These are phyloP conservation scores for Bocquillonia castaneifolia DNA, from an alignment of 441 rosid genomes.

Conservation along the genomic window DNA sequence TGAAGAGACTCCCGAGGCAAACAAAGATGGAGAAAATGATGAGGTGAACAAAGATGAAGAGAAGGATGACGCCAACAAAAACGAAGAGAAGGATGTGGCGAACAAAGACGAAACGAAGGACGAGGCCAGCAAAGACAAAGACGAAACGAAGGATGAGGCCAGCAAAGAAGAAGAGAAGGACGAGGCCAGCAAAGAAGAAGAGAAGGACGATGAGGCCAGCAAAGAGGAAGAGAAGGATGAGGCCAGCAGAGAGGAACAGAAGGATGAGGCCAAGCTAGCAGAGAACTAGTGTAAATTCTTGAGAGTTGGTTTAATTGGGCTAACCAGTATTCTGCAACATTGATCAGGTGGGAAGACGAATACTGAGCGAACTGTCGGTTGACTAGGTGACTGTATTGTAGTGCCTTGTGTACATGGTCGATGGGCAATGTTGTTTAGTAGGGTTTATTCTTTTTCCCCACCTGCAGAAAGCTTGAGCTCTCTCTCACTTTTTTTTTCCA, in stretches of 20 bases:
- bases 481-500: neutral
- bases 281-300: constrained; percentile 30
- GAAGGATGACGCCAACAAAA: constrained; percentile 14
- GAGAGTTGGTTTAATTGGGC: constrained; percentile 22
- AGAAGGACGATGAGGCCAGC: too few relatives aligned
- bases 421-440: constrained; percentile 26
- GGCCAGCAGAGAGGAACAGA: constrained; percentile 22
- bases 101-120: constrained; percentile 25
- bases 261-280: constrained; percentile 17
- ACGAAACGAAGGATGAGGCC: too few relatives aligned
- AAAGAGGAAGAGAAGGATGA: constrained; percentile 24
- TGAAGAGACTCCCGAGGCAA: constrained; percentile 22
- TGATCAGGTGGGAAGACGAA: constrained; percentile 26
- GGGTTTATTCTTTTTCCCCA: constrained; percentile 31
- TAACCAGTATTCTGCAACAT: constrained; percentile 18
- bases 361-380: constrained; percentile 16
- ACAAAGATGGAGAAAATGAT: constrained; percentile 24
- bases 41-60: constrained; percentile 21
- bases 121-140: too few relatives aligned
- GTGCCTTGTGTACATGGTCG: constrained; percentile 25
- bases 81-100: too few relatives aligned
- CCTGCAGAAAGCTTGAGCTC: constrained; percentile 16
- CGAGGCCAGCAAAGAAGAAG: constrained; percentile 22
- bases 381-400: constrained; percentile 21
- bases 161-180: constrained; percentile 25